Conservation (phyloP, 2,329 filamentous ascomycete species). For the Fusarium poae region DNA sequence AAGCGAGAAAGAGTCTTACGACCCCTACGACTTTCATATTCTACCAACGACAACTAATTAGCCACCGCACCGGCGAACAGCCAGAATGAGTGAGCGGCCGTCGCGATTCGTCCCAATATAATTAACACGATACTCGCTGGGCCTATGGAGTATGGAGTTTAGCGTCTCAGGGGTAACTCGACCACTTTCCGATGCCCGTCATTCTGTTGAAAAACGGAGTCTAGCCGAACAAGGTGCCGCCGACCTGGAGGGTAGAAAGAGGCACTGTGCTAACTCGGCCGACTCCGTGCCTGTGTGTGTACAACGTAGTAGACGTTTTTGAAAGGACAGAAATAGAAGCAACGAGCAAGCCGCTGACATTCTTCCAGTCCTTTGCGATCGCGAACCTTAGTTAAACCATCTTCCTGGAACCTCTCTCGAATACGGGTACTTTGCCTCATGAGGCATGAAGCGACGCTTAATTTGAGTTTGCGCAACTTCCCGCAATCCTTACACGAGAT, state of each 20-base stretch:
- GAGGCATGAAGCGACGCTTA: conserved; percentile 1
- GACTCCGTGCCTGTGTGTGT: conserved; percentile 30
- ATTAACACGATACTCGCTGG: conserved; percentile 39
- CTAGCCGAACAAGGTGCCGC: conserved; percentile 16
- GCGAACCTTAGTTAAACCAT: conserved; percentile 2
- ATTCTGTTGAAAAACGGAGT: conserved; percentile 30
- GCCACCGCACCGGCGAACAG: conserved; percentile 21
- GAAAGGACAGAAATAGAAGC: conserved; percentile 20
- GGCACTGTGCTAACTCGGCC: conserved; percentile 43
- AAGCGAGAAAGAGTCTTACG: conserved; percentile 15
- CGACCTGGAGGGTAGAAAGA: neutral
- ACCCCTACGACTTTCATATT: conserved; percentile 17
- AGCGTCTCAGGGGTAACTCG: conserved; percentile 39
- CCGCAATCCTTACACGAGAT: conserved; percentile 8
- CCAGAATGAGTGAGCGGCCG: conserved; percentile 17
- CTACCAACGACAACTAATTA: conserved; percentile 39
- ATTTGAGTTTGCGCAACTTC: neutral
- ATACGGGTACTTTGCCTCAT: neutral
- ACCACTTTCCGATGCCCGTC: conserved; percentile 30
- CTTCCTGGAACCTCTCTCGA: conserved; percentile 1
- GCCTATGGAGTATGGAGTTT: conserved; percentile 39
- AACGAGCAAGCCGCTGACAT: conserved; percentile 20
- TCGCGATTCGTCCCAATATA: conserved; percentile 34
- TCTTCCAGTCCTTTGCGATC: conserved; percentile 2
- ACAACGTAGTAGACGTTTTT: conserved; percentile 25